Conservation (phyloP, 2,329 filamentous ascomycete genomes). For the Scopulariopsis brevicaulis region DNA sequence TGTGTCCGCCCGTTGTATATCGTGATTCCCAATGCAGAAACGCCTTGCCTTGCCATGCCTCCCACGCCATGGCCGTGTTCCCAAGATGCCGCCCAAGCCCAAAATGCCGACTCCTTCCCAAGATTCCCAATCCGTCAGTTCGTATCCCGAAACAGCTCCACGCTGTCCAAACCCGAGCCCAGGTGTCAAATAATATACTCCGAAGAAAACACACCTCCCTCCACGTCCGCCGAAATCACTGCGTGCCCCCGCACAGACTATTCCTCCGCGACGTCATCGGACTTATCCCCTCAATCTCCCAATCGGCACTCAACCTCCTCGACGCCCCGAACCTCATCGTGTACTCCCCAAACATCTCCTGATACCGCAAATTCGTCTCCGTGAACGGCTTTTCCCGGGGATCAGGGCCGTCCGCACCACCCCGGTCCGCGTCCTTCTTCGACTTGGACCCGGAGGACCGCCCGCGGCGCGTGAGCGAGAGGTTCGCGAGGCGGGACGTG, state of each 20-base stretch:
- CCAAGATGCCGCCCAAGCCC: not conserved
- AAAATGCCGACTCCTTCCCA: not conserved
- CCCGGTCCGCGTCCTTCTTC: slow-evolving; percentile 6
- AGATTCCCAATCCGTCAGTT: not conserved
- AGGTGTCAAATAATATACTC: not conserved
- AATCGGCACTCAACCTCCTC: slow-evolving; percentile 5
- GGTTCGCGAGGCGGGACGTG: slow-evolving; percentile 18
- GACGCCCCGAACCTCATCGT: slow-evolving; percentile 32
- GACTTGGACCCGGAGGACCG: not conserved
- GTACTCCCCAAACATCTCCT: slow-evolving; percentile 33
- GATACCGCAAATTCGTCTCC: slow-evolving; percentile 31
- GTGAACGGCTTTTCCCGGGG: slow-evolving; percentile 33
- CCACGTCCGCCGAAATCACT: not conserved
- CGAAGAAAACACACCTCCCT: not conserved
- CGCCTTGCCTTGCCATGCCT: not conserved
- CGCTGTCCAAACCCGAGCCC: not conserved
- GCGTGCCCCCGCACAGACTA: not conserved
- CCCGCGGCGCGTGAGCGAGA: slow-evolving; percentile 1
- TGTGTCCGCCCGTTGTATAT: not conserved
- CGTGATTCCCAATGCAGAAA: not conserved
- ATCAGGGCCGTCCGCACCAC: slow-evolving; percentile 15
- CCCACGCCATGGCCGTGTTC: not conserved
- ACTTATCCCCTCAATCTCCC: slow-evolving; percentile 4
- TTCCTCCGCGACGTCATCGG: slow-evolving; percentile 6
- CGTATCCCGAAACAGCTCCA: not conserved